Evolutionary conservation across 2,329 filamentous ascomycete species (phyloP), one percentile per base, ranked within the genome.

Genomic region (Talaromyces rugulosus): DNA sequence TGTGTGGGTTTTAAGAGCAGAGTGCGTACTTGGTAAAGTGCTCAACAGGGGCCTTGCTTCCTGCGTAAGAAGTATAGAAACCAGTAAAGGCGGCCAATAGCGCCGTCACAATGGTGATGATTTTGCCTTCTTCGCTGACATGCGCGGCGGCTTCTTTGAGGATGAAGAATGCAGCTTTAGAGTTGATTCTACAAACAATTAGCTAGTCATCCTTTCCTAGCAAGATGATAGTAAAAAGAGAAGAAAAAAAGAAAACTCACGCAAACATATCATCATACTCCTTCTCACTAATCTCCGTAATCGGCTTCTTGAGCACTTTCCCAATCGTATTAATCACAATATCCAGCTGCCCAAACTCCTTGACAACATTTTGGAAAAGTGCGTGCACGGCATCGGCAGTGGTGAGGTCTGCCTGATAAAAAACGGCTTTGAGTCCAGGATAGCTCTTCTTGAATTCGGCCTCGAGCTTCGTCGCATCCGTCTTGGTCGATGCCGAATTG

Each of bases 21-120:
- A 74, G 0, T 47, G 4, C 11, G 44, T 78, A 70, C 74, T 83
- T 79, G 3, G 80, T 82, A 74, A 87, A 81, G 71, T 86, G 82
- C 70, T 87, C 84, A 42, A 87, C 79, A 2, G 85, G 82, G 36
- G 84, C 84, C 67, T 88, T 87, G 58, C 82, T 77, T 14, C 78
- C 79, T 30, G 78, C 78, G 57, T 82, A 81, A 0, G 75, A 77
- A 0, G 78, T 81, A 63, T 81, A 81, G 64, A 71, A 73, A 36
- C 77, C 75, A 0, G 77, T 81, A 61, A 80, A 81, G n/a, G 78
- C 79, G 11, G 75, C 78, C 5, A 81, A 72, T 52, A 81, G 71
- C 0, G 77, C 74, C 2, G 79, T 81, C 34, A 80, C 76, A 52
- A 80, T 77, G 47, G 75, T 79, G 69, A 81, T 78, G 63, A 81